Evolutionary conservation across 768 basidiomycete genomes (phyloP), one percentile per base, ranked within the genome.

Genomic region (Hemileccinum rubropunctum): DNA sequence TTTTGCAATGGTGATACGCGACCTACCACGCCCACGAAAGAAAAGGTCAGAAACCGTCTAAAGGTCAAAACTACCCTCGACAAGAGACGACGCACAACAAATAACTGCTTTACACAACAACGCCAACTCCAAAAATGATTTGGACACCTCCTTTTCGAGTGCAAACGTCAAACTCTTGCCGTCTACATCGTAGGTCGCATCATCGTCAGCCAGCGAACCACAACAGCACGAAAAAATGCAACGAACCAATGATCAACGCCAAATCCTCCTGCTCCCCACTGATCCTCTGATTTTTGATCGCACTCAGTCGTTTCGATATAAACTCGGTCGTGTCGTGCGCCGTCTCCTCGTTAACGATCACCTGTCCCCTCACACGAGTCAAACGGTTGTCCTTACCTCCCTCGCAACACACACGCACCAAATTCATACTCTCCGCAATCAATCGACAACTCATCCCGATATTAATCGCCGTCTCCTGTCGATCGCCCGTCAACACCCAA

Each of bases 401-500:
- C 42, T 13, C 15, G 40, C 11, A 11, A 13, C 26, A 15, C n/a
- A 12, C 33, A 30, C 32, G 28, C 56, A 94, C 95, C 75, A 99
- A 59, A 65, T 98, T 98, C 97, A 98, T 99, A 9, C 91, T 94
- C 71, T 99, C 97, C 6, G 93, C 92, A 44, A 99, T 98, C 60
- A 99, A 70, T 54, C 93, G 81, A 73, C 97, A 98, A 2, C 94
- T 95, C 80, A 98, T 86, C 45, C 97, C 97, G 56, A 99, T 98
- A 62, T 99, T 99, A 70, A 99, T 98, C 14, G 97, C 97, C 1
- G 97, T 99, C 70, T 99, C 97, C 72, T 99, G 97, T 57, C 97
- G 76, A 68, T 99, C 97, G 1, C 97, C 97, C 2, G 97, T 99
- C 44, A 99, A 73, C 8, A 99, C 95, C 97, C 97, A 99, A 15